Conservation (phyloP, 148 eudicot genomes). For the Fagopyrum tataricum region DNA sequence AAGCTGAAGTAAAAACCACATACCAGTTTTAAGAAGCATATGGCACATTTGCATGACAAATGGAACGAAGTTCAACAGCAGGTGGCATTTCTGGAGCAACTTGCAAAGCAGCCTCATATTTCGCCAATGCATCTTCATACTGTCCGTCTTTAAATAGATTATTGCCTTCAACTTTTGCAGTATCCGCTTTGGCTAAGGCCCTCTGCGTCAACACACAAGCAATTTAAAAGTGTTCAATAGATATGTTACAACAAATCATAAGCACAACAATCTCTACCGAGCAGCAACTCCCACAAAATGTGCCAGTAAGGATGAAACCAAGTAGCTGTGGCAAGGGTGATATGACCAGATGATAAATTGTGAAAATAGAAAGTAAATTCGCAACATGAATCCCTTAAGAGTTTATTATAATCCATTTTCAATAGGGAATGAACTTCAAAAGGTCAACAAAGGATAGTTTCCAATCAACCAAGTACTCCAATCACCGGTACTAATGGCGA, state of each 20-base stretch:
- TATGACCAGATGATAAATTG: too few species aligned
- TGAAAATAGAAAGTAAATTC: background rate
- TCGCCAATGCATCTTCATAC: slow-evolving; percentile 71
- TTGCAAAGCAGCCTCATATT: slow-evolving; percentile 68
- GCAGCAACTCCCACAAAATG: background rate
- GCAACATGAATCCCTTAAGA: background rate
- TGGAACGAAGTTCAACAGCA: slow-evolving; percentile 69
- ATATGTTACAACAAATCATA: background rate
- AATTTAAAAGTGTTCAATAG: background rate
- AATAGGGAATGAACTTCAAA: background rate
- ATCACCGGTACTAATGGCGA: too few species aligned
- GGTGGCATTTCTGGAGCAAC: slow-evolving; percentile 54
- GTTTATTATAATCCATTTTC: background rate
- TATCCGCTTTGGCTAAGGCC: slow-evolving; percentile 66
- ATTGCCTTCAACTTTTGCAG: slow-evolving; percentile 78
- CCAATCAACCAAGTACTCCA: background rate
- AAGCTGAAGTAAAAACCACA: slow-evolving; percentile 6
- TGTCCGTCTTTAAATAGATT: slow-evolving; percentile 50
- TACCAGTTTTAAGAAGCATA: slow-evolving; percentile 81
- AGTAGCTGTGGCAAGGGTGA: background rate
- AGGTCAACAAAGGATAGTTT: background rate
- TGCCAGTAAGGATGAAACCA: background rate
- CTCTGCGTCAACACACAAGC: slow-evolving; percentile 29
- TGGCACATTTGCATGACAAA: slow-evolving; percentile 79
- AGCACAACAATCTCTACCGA: background rate